Evolutionary conservation across 2,329 filamentous ascomycete genomes (phyloP), one percentile per base, ranked within the genome.

Genomic region (Colletotrichum sp.): DNA sequence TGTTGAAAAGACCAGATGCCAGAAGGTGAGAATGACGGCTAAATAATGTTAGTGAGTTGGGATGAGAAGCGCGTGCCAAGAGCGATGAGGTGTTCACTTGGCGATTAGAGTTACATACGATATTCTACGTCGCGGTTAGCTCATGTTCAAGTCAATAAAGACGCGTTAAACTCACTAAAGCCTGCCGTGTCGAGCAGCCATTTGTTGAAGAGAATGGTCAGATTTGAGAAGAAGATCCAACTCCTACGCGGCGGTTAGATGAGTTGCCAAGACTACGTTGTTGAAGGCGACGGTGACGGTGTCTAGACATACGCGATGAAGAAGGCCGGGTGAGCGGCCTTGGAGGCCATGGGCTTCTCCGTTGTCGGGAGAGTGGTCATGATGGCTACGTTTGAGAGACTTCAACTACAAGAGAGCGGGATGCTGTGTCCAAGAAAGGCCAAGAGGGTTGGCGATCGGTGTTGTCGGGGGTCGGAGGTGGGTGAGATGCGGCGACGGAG

Each of bases 181-280:
- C 93, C 90, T 81, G 90, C 90, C 77, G 91, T 92, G 82, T 95
- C 92, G 75, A 98, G 90, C 66, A 98, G 92, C 91, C 94, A 96
- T 87, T 98, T 98, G 89, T 98, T 98, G 90, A 98, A 98, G 77
- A 98, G 87, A 82, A 98, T 98, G 77, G 96, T 95, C 81, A 92
- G 89, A 78, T 95, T 96, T 81, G 95, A 97, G 83, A 97, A 91
- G 79, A 95, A 89, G 79, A 98, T 98, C 95, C 95, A 98, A 81
- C 92, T 90, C 71, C 89, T 90, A 73, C 52, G 72, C 6, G n/a
- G 24, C 18, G 13, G 34, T 76, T 63, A 74, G 72, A 63, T n/a
- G 36, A 55, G 36, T 6, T 16, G 28, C 21, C 21, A 68, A 34
- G 24, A 16, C 21, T 55, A 30, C 32, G 64, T 48, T 7, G 43